Percentiles rank a stretch among this genome's conserved stretches.
Evolutionary conservation across 2,329 filamentous ascomycete species (phyloP).

Genomic region (Emergomyces orientalis): DNA sequence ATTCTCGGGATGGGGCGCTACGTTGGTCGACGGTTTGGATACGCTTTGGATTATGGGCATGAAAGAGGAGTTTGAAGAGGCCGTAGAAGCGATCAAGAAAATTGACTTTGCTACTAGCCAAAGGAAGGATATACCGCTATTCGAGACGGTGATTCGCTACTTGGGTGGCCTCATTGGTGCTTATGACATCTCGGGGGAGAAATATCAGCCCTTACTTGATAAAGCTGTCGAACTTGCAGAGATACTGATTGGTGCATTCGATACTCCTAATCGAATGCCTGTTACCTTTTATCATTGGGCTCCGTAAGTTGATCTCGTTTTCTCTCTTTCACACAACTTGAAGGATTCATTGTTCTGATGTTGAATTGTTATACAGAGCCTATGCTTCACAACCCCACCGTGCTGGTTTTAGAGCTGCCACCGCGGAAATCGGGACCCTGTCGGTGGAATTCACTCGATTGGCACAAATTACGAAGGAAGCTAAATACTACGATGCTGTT

Average conservation of each 20-base stretch:
- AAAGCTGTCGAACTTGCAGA: slow-evolving; percentile 48
- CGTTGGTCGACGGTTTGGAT: slow-evolving; percentile 52
- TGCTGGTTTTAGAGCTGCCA: slow-evolving; percentile 20
- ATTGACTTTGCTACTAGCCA: slow-evolving; percentile 45
- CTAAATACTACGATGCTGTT: slow-evolving; percentile 32
- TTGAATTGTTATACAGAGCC: slow-evolving; percentile 59
- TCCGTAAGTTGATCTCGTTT: slow-evolving; percentile 39
- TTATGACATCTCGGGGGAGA: slow-evolving; percentile 51
- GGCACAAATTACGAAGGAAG: slow-evolving; percentile 31
- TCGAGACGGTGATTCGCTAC: slow-evolving; percentile 46
- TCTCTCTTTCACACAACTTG: slow-evolving; percentile 5
- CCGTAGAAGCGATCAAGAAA: slow-evolving; percentile 43
- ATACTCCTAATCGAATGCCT: slow-evolving; percentile 26
- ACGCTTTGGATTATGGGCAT: slow-evolving; percentile 56
- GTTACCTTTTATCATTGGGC: slow-evolving; percentile 60
- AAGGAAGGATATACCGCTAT: slow-evolving; percentile 33
- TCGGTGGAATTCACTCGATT: slow-evolving; percentile 35
- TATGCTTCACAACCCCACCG: slow-evolving; percentile 20
- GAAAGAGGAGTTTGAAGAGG: slow-evolving; percentile 47
- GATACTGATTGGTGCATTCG: slow-evolving; percentile 42
- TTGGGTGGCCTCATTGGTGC: slow-evolving; percentile 46
- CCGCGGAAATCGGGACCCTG: slow-evolving; percentile 33
- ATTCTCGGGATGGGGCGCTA: slow-evolving; percentile 56
- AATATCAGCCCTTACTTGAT: slow-evolving; percentile 38
- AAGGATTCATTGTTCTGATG: slow-evolving; percentile 33